Base-by-base conservation (phyloP, 192 early-diverging fungal species). In the Dissophora globulifera region DNA sequence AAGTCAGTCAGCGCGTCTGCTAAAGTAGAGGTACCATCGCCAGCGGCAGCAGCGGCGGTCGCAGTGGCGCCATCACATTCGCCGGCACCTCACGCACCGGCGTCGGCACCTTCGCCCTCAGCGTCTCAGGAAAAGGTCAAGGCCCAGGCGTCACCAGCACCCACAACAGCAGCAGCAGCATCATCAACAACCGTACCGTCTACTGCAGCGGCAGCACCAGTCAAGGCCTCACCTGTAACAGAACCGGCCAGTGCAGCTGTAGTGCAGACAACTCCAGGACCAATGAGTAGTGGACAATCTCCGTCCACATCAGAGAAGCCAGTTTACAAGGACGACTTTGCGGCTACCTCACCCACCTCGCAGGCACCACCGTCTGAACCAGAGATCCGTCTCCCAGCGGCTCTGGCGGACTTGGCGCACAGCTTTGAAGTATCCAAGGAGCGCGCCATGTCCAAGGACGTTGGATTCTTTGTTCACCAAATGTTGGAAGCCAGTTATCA, bases 401-500 rank as follows among this genome's bases (percentile, higher is more conserved):
- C 84, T 35, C 50, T 88, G 45, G 68, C 85, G 17, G 85, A 88
- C 50, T 51, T 88, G 11, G 87, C 85, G 19, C 61, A 83, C 26
- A 82, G 85, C 40, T 88, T 85, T 57, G 84, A 88, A 56, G 67
- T 82, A 6, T 83, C 83, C 3, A 86, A 84, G 61, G 82, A 80
- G 31, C 51, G 67, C 63, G 81, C 72, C 15, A 50, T 81, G 62
- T 56, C 61, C 26, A 83, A 84, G 57, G 86, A 86, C 15, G 80
- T 86, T 46, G 78, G 61, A 29, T 65, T 82, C 69, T 85, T 86
- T 78, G 81, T 68, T 22, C 80, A 86, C 59, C 82, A 91, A 70
- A 90, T 98, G 94, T 72, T 97, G 51, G 94, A 97, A 56, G 84
- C 91, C 42, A 94, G 93, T 72, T 88, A 93, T 65, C 87, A 89